Evolutionary conservation across 2,329 filamentous ascomycete species (phyloP).

Genomic region (Ploettnerulaceae sp.): DNA sequence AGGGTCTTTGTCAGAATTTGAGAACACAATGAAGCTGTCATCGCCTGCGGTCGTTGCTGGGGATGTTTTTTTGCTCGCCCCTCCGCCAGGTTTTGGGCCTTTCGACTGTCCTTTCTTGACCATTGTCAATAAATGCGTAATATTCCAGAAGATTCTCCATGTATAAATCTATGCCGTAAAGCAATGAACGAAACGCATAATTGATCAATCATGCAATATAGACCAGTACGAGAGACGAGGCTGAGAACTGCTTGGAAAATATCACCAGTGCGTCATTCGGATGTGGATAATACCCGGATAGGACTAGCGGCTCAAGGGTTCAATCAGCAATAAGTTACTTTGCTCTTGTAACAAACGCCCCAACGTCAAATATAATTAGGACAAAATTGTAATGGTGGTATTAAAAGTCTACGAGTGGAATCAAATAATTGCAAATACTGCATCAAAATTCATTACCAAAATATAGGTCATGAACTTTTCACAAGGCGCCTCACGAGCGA

Average conservation of each 20-base stretch:
- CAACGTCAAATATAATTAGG: too few species aligned
- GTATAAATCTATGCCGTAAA: not conserved
- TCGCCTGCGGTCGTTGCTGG: slow-evolving; percentile 35
- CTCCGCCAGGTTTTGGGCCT: slow-evolving; percentile 31
- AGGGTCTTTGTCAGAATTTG: slow-evolving; percentile 52
- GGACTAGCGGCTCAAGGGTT: too few species aligned
- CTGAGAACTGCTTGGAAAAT: not conserved
- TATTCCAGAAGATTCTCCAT: not conserved
- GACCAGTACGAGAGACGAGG: not conserved
- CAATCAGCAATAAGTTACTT: not conserved
- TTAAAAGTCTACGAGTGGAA: too few species aligned
- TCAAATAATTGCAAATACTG: too few species aligned
- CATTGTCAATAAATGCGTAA: slow-evolving; percentile 26
- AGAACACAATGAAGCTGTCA: slow-evolving; percentile 51
- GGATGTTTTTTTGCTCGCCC: slow-evolving; percentile 26
- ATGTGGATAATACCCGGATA: too few species aligned
- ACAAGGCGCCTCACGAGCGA: too few species aligned
- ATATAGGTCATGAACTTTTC: too few species aligned
- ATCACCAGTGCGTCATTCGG: not conserved
- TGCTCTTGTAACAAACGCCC: too few species aligned
- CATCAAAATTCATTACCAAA: too few species aligned
- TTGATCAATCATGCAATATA: too few species aligned
- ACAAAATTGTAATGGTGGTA: too few species aligned
- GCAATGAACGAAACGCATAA: not conserved
- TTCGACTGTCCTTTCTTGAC: slow-evolving; percentile 35